Conservation (phyloP, 1,284 basidiomycete genomes). For the Marasmius sp. region DNA sequence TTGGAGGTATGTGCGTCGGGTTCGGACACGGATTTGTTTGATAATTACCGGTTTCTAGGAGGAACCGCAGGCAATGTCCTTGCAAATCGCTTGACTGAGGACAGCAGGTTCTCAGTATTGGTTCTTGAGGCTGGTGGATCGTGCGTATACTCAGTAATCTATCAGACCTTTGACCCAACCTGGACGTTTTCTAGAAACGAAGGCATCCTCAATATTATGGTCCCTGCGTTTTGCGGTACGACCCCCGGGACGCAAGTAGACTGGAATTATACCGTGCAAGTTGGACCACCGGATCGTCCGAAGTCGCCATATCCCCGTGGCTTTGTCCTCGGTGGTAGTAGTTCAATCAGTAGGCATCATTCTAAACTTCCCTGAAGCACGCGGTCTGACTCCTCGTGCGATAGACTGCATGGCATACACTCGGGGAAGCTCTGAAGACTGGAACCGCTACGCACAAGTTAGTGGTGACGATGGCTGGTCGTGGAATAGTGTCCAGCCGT, state of each 20-base stretch:
- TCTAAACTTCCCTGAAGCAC: not conserved
- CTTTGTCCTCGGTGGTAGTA: conserved; percentile 23
- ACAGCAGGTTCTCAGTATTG: conserved; percentile 1
- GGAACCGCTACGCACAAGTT: conserved; percentile 31
- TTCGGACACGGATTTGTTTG: not conserved
- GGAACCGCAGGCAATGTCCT: conserved; percentile 7
- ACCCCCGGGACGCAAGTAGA: not conserved
- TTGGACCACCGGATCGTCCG: conserved; percentile 13
- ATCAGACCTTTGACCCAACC: not conserved
- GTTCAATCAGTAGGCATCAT: conserved; percentile 21
- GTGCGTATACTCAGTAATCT: not conserved
- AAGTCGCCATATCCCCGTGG: conserved; percentile 17
- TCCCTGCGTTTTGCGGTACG: not conserved
- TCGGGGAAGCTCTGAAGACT: conserved; percentile 37
- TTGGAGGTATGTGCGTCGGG: conserved; percentile 6
- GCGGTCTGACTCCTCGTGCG: not conserved
- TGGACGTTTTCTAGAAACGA: not conserved
- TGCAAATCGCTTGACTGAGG: conserved; percentile 8
- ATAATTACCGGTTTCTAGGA: not conserved
- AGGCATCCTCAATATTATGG: not conserved
- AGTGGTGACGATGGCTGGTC: conserved; percentile 37
- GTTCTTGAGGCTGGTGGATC: conserved; percentile 10
- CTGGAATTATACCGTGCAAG: conserved; percentile 16
- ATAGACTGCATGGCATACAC: conserved; percentile 37
- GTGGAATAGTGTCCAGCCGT: conserved; percentile 34